Percentiles rank a stretch among this genome's conserved stretches.
These are phyloP conservation scores for Chernovozyma sophiae-reginae DNA, from an alignment of 1,139 yeast genomes.

Conservation along the genomic window DNA sequence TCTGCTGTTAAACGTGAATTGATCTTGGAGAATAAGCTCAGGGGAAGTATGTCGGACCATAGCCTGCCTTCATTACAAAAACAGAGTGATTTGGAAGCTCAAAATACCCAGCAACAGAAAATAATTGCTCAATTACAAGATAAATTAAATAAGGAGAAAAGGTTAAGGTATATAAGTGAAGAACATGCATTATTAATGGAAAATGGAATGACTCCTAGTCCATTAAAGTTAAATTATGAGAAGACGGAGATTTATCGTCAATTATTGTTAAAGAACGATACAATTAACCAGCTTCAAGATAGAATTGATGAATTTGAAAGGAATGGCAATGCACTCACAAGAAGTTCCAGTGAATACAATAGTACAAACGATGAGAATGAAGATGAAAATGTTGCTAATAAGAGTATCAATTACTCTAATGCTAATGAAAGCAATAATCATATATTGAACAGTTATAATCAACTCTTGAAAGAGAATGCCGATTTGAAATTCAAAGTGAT, in stretches of 20 bases:
- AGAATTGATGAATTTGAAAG: slow-evolving; percentile 31
- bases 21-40: slow-evolving; percentile 47
- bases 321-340: not conserved
- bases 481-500: slow-evolving; percentile 38
- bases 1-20: slow-evolving; percentile 67
- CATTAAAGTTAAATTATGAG: slow-evolving; percentile 54
- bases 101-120: slow-evolving; percentile 38
- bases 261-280: slow-evolving; percentile 45
- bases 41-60: slow-evolving; percentile 10
- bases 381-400: slow-evolving; percentile 5
- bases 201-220: slow-evolving; percentile 50
- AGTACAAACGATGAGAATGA: slow-evolving; percentile 13
- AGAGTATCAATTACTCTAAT: too few species aligned
- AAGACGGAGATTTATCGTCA: slow-evolving; percentile 50
- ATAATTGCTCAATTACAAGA: slow-evolving; percentile 52
- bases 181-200: slow-evolving; percentile 60
- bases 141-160: slow-evolving; percentile 59
- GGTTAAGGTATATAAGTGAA: slow-evolving; percentile 63
- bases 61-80: slow-evolving; percentile 1
- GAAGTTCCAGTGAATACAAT: slow-evolving; percentile 1
- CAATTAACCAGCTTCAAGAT: slow-evolving; percentile 40
- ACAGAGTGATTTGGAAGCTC: slow-evolving; percentile 15
- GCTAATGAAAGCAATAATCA: slow-evolving; percentile 1
- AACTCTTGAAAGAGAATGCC: slow-evolving; percentile 38
- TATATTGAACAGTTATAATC: slow-evolving; percentile 35